These are phyloP conservation scores for Penicillium hordei DNA, from an alignment of 2,329 filamentous ascomycete genomes.

Conservation along the genomic window DNA sequence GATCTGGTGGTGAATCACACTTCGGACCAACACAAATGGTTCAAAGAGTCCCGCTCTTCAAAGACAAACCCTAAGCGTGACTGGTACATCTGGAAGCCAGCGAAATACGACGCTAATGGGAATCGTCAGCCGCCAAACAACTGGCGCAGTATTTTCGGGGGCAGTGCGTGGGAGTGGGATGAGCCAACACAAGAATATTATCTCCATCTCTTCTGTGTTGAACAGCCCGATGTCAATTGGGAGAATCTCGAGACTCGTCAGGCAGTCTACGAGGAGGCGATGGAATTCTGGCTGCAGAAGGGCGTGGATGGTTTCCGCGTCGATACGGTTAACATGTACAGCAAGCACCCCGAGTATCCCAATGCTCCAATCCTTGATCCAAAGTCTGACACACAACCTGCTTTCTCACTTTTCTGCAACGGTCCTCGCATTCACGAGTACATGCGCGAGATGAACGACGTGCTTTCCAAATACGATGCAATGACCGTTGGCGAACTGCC, in stretches of 20 bases:
- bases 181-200: conserved; percentile 69
- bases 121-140: conserved; percentile 68
- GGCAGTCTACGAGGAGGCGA: conserved; percentile 66
- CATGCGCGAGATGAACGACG: conserved; percentile 62
- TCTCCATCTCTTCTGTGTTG: conserved; percentile 67
- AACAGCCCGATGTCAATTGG: conserved; percentile 80
- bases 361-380: conserved; percentile 58
- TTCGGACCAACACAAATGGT: conserved; percentile 67
- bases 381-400: conserved; percentile 51
- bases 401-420: conserved; percentile 61
- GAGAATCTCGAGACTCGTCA: conserved; percentile 63
- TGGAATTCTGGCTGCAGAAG: conserved; percentile 72
- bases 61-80: conserved; percentile 60
- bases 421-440: conserved; percentile 69
- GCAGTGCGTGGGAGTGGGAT: conserved; percentile 68
- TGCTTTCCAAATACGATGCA: conserved; percentile 62
- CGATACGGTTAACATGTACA: conserved; percentile 67
- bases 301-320: conserved; percentile 70
- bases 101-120: conserved; percentile 53
- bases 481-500: conserved; percentile 72
- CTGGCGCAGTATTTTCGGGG: conserved; percentile 64
- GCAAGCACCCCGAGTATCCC: conserved; percentile 46
- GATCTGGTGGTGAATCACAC: conserved; percentile 76
- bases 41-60: conserved; percentile 60
- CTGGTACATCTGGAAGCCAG: conserved; percentile 60